Conservation (phyloP, 1,284 basidiomycete species). For the Somion occarium region DNA sequence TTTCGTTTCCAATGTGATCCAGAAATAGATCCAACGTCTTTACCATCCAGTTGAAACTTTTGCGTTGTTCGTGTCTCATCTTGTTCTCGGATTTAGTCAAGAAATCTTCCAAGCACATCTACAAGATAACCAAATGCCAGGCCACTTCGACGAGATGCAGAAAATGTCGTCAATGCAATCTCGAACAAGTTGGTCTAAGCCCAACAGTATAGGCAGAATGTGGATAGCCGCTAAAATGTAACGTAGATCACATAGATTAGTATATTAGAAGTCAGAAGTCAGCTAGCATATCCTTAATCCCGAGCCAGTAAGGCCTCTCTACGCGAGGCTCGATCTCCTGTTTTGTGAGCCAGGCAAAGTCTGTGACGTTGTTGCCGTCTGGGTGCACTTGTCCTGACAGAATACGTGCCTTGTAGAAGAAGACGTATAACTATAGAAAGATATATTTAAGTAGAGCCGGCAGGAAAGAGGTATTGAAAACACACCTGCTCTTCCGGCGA, state of each 20-base stretch:
- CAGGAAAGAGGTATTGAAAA: neutral
- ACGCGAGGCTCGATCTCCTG: constrained; percentile 74
- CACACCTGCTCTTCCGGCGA: constrained; percentile 27
- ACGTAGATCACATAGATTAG: neutral
- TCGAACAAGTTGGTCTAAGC: constrained; percentile 53
- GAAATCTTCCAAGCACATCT: constrained; percentile 78
- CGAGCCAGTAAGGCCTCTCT: constrained; percentile 66
- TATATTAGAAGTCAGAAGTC: constrained; percentile 45
- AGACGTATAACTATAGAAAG: constrained; percentile 32
- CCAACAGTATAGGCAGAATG: constrained; percentile 16
- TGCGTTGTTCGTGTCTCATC: constrained; percentile 83
- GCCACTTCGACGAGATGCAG: constrained; percentile 87
- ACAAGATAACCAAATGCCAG: constrained; percentile 81
- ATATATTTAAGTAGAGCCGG: neutral
- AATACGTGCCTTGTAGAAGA: constrained; percentile 84
- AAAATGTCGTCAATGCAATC: constrained; percentile 56
- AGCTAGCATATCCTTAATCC: constrained; percentile 76
- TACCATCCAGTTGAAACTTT: constrained; percentile 84
- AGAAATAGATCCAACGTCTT: no score
- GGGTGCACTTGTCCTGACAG: constrained; percentile 71
- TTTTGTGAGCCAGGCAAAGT: constrained; percentile 90
- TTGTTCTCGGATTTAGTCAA: constrained; percentile 89
- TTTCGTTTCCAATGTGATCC: no score
- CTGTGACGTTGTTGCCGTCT: constrained; percentile 45
- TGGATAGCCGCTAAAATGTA: neutral